A percentile compares a stretch with the other conserved stretches of the same genome.
These are phyloP conservation scores for Penstemon davidsonii DNA, from an alignment of 257 asterid genomes.

Conservation along the genomic window DNA sequence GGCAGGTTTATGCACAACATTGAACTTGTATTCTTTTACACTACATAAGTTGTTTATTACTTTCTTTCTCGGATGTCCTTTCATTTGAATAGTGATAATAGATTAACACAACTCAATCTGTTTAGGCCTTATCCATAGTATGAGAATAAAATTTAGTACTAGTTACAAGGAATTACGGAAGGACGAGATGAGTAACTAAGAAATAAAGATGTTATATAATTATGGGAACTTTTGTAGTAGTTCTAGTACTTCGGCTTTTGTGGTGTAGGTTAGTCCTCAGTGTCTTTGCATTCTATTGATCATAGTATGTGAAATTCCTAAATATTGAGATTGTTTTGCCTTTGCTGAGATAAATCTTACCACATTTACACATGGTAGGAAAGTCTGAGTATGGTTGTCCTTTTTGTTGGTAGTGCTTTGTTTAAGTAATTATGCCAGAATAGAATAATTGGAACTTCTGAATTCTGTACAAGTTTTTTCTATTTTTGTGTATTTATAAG, in stretches of 20 bases:
- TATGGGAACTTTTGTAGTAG: too few relatives aligned
- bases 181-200: background rate
- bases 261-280: background rate
- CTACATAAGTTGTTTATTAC: background rate
- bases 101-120: too few relatives aligned
- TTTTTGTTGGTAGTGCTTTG: background rate
- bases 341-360: background rate
- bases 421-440: background rate
- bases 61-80: background rate
- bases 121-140: too few relatives aligned
- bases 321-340: background rate
- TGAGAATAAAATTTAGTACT: too few relatives aligned
- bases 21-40: constrained; percentile 11
- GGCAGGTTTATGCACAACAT: constrained; percentile 72
- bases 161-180: background rate
- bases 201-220: background rate
- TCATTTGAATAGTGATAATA: background rate
- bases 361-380: background rate
- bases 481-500: background rate
- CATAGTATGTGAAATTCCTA: background rate
- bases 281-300: background rate
- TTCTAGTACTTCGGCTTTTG: background rate
- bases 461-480: background rate
- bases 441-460: background rate
- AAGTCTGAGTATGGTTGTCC: background rate